phyloP scores from a whole-genome alignment of 257 asterid genomes.

The Pogostemon cablin region DNA sequence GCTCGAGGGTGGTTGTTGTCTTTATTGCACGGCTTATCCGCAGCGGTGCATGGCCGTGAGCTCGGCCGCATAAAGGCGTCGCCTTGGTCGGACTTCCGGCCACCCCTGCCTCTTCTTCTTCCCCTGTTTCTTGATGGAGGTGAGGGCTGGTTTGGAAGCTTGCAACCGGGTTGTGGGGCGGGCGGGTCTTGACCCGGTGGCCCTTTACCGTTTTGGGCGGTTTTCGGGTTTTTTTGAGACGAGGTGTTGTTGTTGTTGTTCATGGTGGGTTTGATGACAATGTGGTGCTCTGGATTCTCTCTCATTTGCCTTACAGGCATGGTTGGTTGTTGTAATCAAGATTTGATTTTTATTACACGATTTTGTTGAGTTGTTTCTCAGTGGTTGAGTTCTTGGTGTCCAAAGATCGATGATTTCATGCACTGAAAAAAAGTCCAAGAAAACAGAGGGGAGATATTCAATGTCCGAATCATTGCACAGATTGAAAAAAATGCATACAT shows the following conservation, averaged over 20 bases:
- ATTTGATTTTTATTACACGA: conserved; percentile 18
- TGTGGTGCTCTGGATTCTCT: conserved; percentile 70
- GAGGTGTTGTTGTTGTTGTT: conserved; percentile 9
- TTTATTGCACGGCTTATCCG: conserved; percentile 45
- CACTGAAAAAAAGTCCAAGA: conserved; percentile 49
- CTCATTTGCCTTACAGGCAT: conserved; percentile 93
- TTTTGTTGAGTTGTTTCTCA: background rate
- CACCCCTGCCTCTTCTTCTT: conserved; percentile 80
- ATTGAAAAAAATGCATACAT: conserved; percentile 36
- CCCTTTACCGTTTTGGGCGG: conserved; percentile 64
- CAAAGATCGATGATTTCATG: conserved; percentile 50
- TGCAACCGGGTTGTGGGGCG: conserved; percentile 42
- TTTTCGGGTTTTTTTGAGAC: conserved; percentile 52
- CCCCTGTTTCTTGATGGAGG: conserved; percentile 81
- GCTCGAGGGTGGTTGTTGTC: conserved; percentile 34
- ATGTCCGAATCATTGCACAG: conserved; percentile 53
- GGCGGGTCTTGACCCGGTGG: conserved; percentile 64
- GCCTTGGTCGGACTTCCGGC: conserved; percentile 81
- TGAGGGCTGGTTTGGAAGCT: conserved; percentile 51
- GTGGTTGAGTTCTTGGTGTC: conserved; percentile 6
- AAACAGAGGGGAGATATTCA: conserved; percentile 41
- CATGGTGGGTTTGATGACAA: conserved; percentile 63
- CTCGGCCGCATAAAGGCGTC: conserved; percentile 82
- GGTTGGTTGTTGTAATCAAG: conserved; percentile 34
- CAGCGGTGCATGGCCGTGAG: conserved; percentile 84